phyloP scores from a whole-genome alignment of 2,329 filamentous ascomycete genomes.

The Onygenales sp. region DNA sequence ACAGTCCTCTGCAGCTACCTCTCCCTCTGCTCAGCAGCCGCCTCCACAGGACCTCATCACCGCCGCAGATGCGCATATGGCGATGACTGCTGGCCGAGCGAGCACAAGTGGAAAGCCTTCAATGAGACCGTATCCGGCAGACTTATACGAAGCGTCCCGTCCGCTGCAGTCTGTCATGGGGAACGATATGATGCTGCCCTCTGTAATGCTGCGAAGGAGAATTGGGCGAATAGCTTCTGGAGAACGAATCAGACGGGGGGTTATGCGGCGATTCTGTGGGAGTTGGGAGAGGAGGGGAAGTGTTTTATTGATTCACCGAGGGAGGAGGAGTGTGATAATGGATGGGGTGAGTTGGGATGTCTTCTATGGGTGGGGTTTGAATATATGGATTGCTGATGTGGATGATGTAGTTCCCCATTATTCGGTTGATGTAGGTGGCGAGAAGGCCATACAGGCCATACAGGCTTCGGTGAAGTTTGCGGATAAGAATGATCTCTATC shows the following conservation, averaged over 20 bases:
- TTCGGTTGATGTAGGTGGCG: constrained; percentile 12
- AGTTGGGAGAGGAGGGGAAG: constrained; percentile 17
- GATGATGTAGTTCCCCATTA: constrained; percentile 14
- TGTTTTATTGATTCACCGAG: constrained; percentile 19
- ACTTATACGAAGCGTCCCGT: constrained; percentile 9
- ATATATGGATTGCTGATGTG: background rate
- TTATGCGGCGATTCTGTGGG: constrained; percentile 20
- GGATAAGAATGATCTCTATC: constrained; percentile 15
- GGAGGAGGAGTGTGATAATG: constrained; percentile 15
- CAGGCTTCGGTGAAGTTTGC: constrained; percentile 16
- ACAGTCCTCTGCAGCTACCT: background rate
- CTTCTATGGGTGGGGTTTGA: background rate
- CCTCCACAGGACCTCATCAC: background rate
- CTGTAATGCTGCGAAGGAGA: constrained; percentile 10
- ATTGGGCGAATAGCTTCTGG: constrained; percentile 13
- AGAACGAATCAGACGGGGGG: constrained; percentile 18
- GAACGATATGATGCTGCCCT: constrained; percentile 8
- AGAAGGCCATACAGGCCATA: background rate
- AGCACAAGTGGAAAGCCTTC: constrained; percentile 8
- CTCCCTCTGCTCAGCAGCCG: background rate
- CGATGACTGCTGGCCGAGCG: constrained; percentile 12
- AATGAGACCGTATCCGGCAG: constrained; percentile 11
- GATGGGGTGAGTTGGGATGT: constrained; percentile 11
- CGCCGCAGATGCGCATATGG: constrained; percentile 10
- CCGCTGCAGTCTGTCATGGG: constrained; percentile 12